A percentile compares a stretch with the other conserved stretches of the same genome.
phyloP scores from a whole-genome alignment of 176 grass and related monocot species.

The Aechmea fasciata region DNA sequence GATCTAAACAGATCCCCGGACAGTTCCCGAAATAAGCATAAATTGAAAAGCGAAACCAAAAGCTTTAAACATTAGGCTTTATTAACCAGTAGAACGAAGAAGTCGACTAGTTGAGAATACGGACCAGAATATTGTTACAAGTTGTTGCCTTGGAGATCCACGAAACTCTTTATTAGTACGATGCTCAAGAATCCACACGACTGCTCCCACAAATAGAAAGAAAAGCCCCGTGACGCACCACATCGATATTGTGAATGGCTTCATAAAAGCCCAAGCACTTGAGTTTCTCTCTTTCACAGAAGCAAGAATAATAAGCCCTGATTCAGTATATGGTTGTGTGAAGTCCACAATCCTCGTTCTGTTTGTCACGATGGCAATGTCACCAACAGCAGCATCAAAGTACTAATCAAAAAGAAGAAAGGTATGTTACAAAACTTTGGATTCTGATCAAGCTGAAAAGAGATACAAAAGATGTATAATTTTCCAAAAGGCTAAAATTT shows the following conservation, averaged over 20 bases:
- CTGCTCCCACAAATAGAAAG: slow-evolving; percentile 73
- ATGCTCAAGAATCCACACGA: slow-evolving; percentile 84
- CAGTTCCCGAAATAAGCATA: too few species aligned
- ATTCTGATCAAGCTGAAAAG: neutral
- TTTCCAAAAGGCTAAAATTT: too few species aligned
- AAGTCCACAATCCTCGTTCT: slow-evolving; percentile 70
- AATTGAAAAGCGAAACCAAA: too few species aligned
- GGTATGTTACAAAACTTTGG: neutral
- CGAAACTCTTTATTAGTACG: slow-evolving; percentile 54
- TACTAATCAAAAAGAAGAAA: slow-evolving; percentile 21
- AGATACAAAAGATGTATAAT: neutral
- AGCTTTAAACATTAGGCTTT: too few species aligned
- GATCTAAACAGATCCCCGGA: too few species aligned
- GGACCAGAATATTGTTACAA: slow-evolving; percentile 69
- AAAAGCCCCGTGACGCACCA: slow-evolving; percentile 52
- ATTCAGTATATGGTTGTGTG: slow-evolving; percentile 79
- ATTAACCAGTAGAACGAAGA: neutral
- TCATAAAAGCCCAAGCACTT: slow-evolving; percentile 77
- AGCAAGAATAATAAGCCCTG: slow-evolving; percentile 59
- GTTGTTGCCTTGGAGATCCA: slow-evolving; percentile 47
- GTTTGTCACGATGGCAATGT: slow-evolving; percentile 64
- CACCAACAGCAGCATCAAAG: slow-evolving; percentile 68
- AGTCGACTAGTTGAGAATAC: slow-evolving; percentile 23
- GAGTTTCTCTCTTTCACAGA: slow-evolving; percentile 41
- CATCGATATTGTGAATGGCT: slow-evolving; percentile 67